phyloP scores from a whole-genome alignment of 2,329 filamentous ascomycete species.

The Fusarium aywerte region DNA sequence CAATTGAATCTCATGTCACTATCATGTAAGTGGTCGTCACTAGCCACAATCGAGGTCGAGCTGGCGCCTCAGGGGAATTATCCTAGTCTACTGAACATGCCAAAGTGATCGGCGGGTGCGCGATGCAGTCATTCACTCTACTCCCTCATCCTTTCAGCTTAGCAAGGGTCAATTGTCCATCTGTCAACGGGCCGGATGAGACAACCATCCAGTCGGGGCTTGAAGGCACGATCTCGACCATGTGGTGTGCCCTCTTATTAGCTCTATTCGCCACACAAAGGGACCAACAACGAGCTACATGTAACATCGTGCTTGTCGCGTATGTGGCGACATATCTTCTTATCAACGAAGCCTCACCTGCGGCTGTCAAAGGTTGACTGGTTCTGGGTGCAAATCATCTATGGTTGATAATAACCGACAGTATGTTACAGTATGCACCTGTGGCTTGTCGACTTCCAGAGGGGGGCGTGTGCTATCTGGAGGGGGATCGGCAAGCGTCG shows the following conservation, averaged over 20 bases:
- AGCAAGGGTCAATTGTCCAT: slow-evolving; percentile 33
- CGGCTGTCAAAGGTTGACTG: slow-evolving; percentile 28
- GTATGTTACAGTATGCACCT: slow-evolving; percentile 1
- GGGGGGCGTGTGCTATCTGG: slow-evolving; percentile 35
- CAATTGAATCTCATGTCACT: slow-evolving; percentile 13
- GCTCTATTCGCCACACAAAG: slow-evolving; percentile 32
- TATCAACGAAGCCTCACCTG: slow-evolving; percentile 2
- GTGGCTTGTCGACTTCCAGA: neutral
- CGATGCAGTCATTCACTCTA: slow-evolving; percentile 9
- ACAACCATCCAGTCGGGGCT: slow-evolving; percentile 17
- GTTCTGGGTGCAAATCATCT: slow-evolving; percentile 1
- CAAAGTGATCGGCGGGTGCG: slow-evolving; percentile 29
- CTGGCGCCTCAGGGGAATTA: slow-evolving; percentile 38
- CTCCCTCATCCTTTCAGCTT: slow-evolving; percentile 32
- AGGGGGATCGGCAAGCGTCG: slow-evolving; percentile 41
- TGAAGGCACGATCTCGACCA: slow-evolving; percentile 17
- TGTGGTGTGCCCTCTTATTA: slow-evolving; percentile 26
- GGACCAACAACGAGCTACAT: slow-evolving; percentile 38
- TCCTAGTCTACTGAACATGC: neutral
- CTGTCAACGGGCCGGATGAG: slow-evolving; percentile 38
- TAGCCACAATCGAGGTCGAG: slow-evolving; percentile 42
- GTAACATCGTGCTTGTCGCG: slow-evolving; percentile 2
- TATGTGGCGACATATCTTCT: slow-evolving; percentile 27
- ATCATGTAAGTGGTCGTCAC: slow-evolving; percentile 30
- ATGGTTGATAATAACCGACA: neutral